Conservation (phyloP, 345 rosid genomes). For the Hevea brasiliensis region DNA sequence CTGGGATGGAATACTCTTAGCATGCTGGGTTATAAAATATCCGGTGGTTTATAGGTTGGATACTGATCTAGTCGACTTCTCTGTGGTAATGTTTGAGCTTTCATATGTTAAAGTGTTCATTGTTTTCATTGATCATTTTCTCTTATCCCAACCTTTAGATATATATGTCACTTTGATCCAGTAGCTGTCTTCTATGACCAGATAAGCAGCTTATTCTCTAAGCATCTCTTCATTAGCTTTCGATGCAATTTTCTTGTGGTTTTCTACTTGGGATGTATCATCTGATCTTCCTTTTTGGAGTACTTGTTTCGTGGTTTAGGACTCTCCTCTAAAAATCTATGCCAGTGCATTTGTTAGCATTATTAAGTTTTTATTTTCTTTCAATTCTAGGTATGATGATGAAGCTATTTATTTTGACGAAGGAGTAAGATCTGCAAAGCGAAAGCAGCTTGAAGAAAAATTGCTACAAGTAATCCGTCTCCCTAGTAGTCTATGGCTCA, state of each 20-base stretch:
- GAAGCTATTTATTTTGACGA: constrained; percentile 90
- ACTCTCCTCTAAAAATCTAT: not conserved
- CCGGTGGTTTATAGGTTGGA: not conserved
- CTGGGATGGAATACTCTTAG: not conserved
- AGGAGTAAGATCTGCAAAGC: constrained; percentile 82
- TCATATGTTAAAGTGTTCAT: not conserved
- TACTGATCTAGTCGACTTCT: not conserved
- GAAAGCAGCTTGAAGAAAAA: constrained; percentile 87
- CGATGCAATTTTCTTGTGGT: not conserved
- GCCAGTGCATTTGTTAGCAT: not conserved
- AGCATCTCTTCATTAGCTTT: not conserved
- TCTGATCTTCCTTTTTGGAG: constrained; percentile 1
- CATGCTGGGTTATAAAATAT: too few species aligned
- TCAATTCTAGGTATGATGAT: constrained; percentile 62
- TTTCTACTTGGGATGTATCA: not conserved
- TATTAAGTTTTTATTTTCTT: not conserved
- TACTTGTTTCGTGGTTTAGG: not conserved
- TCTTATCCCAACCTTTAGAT: not conserved
- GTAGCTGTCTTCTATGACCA: not conserved
- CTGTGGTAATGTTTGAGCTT: not conserved
- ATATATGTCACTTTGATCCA: not conserved
- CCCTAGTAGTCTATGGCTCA: not conserved
- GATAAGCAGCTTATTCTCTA: not conserved
- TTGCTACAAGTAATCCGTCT: constrained; percentile 70
- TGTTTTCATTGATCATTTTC: not conserved